Evolutionary conservation across 2,329 filamentous ascomycete species (phyloP), one percentile per base, ranked within the genome.

Genomic region (Rugonectria rugulosa): DNA sequence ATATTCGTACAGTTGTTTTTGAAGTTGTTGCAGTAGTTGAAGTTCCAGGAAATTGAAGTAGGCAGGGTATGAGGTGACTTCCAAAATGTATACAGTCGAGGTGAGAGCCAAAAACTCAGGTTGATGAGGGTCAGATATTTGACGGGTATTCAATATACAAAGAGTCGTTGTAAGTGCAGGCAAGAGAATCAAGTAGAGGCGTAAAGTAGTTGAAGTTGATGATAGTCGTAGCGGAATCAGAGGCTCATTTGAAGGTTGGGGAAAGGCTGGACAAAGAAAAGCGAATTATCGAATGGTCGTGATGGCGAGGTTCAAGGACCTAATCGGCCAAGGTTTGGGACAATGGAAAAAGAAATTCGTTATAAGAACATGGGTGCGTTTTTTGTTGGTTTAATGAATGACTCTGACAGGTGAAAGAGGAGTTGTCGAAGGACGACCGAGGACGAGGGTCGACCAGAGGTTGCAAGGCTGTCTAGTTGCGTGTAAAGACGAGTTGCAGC

Each of bases 301-400:
- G 60, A 68, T 52, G 63, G 57, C 49, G 60, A 68, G 61, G 59
- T 64, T 61, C 56, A 49, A 62, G 53, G 69, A 71, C 68, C 68
- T 64, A 53, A 62, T 59, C 42, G 68, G 70, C 68, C 68, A 62
- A 58, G 67, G 59, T 55, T 66, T 65, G 59, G 68, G 62, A 63
- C 65, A 73, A 70, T 63, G 66, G 64, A 68, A 69, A n/a, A 68
- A 60, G 64, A 67, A 51, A 68, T 69, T 75, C 76, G 76, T 79
- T 79, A 79, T 73, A 63, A 71, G 69, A 70, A 77, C 76, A 79
- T 79, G 69, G 70, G 71, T 65, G 67, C 71, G 68, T 70, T 71
- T 63, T 65, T 60, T 66, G 29, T 62, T 61, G 56, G 45, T 41
- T 45, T 62, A 68, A 71, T 65, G 66, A 68, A 64, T 66, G 70